A percentile compares a stretch with the other conserved stretches of the same genome.
phyloP scores from a whole-genome alignment of 345 rosid species.

The Arabis hirsuta region DNA sequence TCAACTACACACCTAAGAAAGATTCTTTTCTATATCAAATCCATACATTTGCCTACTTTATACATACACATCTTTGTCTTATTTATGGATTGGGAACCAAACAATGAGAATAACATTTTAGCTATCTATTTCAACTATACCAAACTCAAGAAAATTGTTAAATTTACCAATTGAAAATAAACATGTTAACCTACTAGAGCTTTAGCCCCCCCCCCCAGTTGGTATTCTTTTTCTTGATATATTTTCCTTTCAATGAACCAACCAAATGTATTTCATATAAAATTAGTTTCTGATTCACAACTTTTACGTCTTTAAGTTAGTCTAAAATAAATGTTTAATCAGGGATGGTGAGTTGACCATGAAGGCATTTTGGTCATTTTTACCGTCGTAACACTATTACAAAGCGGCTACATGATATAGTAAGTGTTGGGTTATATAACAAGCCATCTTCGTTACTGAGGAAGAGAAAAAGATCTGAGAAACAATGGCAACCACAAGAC shows the following conservation, averaged over 20 bases:
- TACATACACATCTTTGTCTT: conserved; percentile 38
- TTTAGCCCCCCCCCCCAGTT: conserved; percentile 31
- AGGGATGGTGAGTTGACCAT: background rate
- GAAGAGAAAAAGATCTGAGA: conserved; percentile 21
- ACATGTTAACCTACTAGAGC: conserved; percentile 40
- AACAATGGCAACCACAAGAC: conserved; percentile 59
- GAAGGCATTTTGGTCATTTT: conserved; percentile 28
- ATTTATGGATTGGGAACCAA: conserved; percentile 32
- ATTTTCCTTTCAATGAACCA: conserved; percentile 19
- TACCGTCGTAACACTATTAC: background rate
- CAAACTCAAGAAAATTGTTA: conserved; percentile 29
- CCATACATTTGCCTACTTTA: conserved; percentile 39
- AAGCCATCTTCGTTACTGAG: conserved; percentile 28
- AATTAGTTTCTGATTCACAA: background rate
- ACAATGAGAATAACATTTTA: conserved; percentile 40
- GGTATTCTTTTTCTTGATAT: background rate
- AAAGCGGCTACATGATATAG: background rate
- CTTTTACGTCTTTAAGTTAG: background rate
- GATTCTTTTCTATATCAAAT: conserved; percentile 7
- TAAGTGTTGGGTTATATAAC: conserved; percentile 35
- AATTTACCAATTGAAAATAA: conserved; percentile 31
- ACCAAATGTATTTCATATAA: conserved; percentile 1
- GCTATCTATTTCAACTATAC: conserved; percentile 31
- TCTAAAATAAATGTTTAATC: background rate
- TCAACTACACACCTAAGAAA: conserved; percentile 43